Percentiles rank a stretch among this genome's conserved stretches.
Evolutionary conservation across 352 stramenopile genomes (phyloP).

Genomic region (Phytopythium chamaehyphon): DNA sequence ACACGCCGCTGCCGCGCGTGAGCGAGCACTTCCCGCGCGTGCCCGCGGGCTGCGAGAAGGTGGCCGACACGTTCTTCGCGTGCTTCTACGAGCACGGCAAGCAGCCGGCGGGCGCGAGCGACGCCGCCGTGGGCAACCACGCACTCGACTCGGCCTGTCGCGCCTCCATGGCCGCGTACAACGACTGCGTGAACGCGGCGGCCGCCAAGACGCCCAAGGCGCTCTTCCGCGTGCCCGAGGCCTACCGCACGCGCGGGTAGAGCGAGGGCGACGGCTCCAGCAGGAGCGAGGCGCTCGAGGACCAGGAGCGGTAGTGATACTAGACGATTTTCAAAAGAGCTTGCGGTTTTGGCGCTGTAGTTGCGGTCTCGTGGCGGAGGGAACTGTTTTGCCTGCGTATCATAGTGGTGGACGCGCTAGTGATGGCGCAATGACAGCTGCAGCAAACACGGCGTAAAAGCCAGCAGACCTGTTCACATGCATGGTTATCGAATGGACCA

Average conservation of each 20-base stretch:
- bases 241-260: constrained; percentile 64
- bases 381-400: too few species aligned
- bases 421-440: too few species aligned
- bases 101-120: constrained; percentile 41
- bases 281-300: too few species aligned
- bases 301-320: too few species aligned
- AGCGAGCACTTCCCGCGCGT: constrained; percentile 78
- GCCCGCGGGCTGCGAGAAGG: constrained; percentile 62
- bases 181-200: constrained; percentile 63
- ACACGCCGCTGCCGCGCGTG: constrained; percentile 49
- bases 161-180: constrained; percentile 58
- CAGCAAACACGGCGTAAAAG: too few species aligned
- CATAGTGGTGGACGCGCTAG: too few species aligned
- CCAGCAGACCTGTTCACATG: too few species aligned
- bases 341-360: too few species aligned
- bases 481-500: too few species aligned
- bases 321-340: too few species aligned
- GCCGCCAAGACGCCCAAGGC: constrained; percentile 54
- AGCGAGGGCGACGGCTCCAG: too few species aligned
- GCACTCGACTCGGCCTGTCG: constrained; percentile 52
- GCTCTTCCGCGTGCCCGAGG: constrained; percentile 78
- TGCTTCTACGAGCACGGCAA: constrained; percentile 85
- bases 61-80: constrained; percentile 67
- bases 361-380: too few species aligned
- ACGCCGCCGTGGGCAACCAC: constrained; percentile 63